Evolutionary conservation across 2,329 filamentous ascomycete species (phyloP), one percentile per base, ranked within the genome.

Genomic region (Gnomoniopsis sp.): DNA sequence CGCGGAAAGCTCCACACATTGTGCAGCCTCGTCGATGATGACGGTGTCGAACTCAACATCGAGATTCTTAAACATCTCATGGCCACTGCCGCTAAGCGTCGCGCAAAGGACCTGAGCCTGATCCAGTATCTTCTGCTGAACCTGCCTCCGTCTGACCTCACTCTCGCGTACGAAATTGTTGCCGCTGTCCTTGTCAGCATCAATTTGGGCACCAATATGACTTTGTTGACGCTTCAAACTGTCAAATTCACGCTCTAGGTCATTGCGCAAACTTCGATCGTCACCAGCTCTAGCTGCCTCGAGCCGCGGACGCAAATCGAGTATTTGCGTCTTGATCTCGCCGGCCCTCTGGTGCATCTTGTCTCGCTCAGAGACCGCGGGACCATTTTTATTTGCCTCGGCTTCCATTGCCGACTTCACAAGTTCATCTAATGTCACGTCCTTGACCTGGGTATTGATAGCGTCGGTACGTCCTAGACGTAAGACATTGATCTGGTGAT

Each of bases 11-110:
- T 99, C 95, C 62, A 99, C 96, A 72, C 93, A 99, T 79, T 99
- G 95, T 17, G 95, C 95, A 3, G 95, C 95, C 76, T 99, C 95
- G 68, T 99, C 95, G 63, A 99, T 97, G 66, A 99, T 90, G 64
- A 99, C 95, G 0, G 95, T 98, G 74, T 99, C 95, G 65, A 99
- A 99, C 72, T 99, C 95, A 53, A 99, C 91, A 67, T 90, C 93
- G 57, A 99, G 77, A 66, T 88, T 89, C 73, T 93, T 91, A 77
- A 99, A 96, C 87, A 98, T 96, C 65, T 99, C 95, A 69, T 99
- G 96, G 3, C 95, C 95, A 72, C 89, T 93, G 67, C 93, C 95
- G 72, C 93, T 97, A 49, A 99, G 85, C 0, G 95, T 99, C 46
- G 93, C 90, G 73, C 95, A 99, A 33, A 99, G 86, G 53, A 99